Evolutionary conservation across 495 filamentous ascomycete species (phyloP).

Genomic region (Penicillium parvum): DNA sequence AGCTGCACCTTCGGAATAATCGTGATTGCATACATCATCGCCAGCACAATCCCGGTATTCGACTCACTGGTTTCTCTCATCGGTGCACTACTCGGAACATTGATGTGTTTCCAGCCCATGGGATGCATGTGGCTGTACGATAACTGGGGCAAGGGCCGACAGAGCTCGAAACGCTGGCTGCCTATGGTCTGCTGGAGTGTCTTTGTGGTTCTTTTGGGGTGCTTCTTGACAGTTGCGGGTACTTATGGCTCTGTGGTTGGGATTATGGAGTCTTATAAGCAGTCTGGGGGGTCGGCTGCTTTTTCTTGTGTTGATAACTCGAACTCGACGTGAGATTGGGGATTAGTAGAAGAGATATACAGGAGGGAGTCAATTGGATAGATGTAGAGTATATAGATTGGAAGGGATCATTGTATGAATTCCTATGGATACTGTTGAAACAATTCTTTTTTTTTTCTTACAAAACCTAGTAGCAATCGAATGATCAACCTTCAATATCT

Average conservation of each 20-base stretch:
- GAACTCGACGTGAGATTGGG: not conserved
- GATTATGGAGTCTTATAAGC: slow-evolving; percentile 36
- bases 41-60: slow-evolving; percentile 68
- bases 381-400: not conserved
- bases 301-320: slow-evolving; percentile 15
- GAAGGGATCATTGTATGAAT: too few relatives aligned
- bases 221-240: slow-evolving; percentile 50
- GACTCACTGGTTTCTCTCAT: slow-evolving; percentile 55
- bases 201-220: slow-evolving; percentile 31
- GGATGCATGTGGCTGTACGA: slow-evolving; percentile 45
- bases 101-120: slow-evolving; percentile 43
- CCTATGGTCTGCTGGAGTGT: slow-evolving; percentile 26
- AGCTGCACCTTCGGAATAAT: slow-evolving; percentile 50
- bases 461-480: too few relatives aligned
- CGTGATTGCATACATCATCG: slow-evolving; percentile 62
- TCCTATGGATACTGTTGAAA: too few relatives aligned
- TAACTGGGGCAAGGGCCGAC: slow-evolving; percentile 43
- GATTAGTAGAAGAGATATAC: not conserved
- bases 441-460: too few relatives aligned
- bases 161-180: slow-evolving; percentile 19
- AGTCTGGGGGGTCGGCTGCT: slow-evolving; percentile 9
- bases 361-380: not conserved
- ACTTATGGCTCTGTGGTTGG: slow-evolving; percentile 54
- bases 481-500: too few relatives aligned
- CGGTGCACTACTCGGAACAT: slow-evolving; percentile 52